Conservation (phyloP, 2,329 filamentous ascomycete genomes). For the Fusarium concolor region DNA sequence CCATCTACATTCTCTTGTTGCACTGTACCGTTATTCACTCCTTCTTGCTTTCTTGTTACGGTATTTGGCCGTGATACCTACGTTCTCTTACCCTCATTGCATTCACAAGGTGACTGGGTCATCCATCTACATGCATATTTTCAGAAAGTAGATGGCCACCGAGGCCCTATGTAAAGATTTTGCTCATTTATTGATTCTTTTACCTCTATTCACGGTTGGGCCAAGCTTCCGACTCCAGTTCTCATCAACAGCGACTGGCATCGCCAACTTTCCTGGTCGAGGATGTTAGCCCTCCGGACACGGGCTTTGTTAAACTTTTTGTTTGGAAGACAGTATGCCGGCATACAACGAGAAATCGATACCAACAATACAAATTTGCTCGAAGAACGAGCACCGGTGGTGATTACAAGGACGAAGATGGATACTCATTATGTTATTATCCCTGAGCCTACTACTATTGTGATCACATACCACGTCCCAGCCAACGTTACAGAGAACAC, state of each 20-base stretch:
- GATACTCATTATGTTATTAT: slow-evolving; percentile 29
- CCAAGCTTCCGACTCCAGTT: slow-evolving; percentile 23
- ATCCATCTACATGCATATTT: slow-evolving; percentile 45
- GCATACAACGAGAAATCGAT: slow-evolving; percentile 56
- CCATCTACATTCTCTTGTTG: slow-evolving; percentile 27
- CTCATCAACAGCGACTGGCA: slow-evolving; percentile 43
- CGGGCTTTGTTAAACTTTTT: slow-evolving; percentile 63
- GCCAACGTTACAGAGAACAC: slow-evolving; percentile 21
- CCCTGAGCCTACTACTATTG: slow-evolving; percentile 33
- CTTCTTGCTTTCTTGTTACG: slow-evolving; percentile 28
- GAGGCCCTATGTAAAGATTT: slow-evolving; percentile 38
- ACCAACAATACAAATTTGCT: slow-evolving; percentile 31
- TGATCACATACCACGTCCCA: slow-evolving; percentile 35
- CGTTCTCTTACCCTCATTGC: slow-evolving; percentile 20
- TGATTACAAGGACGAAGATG: slow-evolving; percentile 36
- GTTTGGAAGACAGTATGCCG: slow-evolving; percentile 65
- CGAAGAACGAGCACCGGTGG: slow-evolving; percentile 28
- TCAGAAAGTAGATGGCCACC: slow-evolving; percentile 42
- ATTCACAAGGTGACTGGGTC: slow-evolving; percentile 41
- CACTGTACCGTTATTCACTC: slow-evolving; percentile 21
- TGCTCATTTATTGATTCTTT: slow-evolving; percentile 27
- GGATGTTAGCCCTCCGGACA: slow-evolving; percentile 55
- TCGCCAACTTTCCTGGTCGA: slow-evolving; percentile 52
- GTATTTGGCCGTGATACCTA: slow-evolving; percentile 17
- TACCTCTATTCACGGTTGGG: slow-evolving; percentile 19